Conservation (phyloP, 2,329 filamentous ascomycete species). For the Paecilomyces dactylethromorphus region DNA sequence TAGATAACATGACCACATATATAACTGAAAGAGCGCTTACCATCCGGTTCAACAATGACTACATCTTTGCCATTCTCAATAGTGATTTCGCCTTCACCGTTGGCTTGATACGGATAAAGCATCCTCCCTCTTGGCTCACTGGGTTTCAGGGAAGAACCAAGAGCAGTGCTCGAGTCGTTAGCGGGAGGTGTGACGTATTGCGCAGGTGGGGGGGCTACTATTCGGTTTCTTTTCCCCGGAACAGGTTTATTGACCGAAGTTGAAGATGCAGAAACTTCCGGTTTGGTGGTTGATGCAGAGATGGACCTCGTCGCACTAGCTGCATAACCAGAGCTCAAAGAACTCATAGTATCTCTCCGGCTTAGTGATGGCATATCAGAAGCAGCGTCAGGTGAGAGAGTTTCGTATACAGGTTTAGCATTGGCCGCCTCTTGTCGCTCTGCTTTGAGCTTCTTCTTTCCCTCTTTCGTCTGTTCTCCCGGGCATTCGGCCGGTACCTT, state of each 20-base stretch:
- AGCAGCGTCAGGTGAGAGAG: constrained; percentile 24
- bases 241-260: constrained; percentile 23
- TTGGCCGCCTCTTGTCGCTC: constrained; percentile 77
- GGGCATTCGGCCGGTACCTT: constrained; percentile 96
- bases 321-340: constrained; percentile 80
- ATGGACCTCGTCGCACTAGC: constrained; percentile 71
- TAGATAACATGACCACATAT: not conserved
- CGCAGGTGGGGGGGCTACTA: constrained; percentile 80
- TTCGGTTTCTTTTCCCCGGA: constrained; percentile 54
- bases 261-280: constrained; percentile 36
- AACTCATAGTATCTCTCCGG: constrained; percentile 83
- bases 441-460: constrained; percentile 86
- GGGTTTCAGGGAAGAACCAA: constrained; percentile 29
- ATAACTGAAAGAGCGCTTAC: constrained; percentile 50
- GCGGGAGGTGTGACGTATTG: constrained; percentile 65
- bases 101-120: constrained; percentile 80
- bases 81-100: constrained; percentile 71
- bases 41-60: constrained; percentile 74
- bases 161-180: constrained; percentile 38
- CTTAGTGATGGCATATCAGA: constrained; percentile 63
- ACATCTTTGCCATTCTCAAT: constrained; percentile 75
- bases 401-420: constrained; percentile 36
- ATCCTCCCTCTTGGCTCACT: constrained; percentile 71
- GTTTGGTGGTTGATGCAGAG: constrained; percentile 50
- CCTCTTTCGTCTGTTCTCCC: constrained; percentile 87